phyloP scores from a whole-genome alignment of 768 basidiomycete genomes.

The Hygrocybe coccinea region DNA sequence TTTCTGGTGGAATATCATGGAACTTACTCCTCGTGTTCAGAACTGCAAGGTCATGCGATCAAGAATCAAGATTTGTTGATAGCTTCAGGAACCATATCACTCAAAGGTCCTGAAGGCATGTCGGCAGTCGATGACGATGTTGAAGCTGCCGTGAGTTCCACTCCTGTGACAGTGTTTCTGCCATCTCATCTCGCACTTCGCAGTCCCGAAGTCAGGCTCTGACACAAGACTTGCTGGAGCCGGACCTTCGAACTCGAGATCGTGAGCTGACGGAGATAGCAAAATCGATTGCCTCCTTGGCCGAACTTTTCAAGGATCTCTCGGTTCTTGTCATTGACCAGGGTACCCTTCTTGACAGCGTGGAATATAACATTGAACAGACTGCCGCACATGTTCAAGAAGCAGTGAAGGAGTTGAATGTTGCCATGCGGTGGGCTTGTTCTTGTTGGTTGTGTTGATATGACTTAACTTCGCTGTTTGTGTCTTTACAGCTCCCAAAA shows the following conservation, averaged over 20 bases:
- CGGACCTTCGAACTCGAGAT: constrained; percentile 43
- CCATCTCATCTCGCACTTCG: constrained; percentile 14
- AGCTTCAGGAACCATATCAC: constrained; percentile 80
- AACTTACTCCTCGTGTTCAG: constrained; percentile 38
- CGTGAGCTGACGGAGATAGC: constrained; percentile 87
- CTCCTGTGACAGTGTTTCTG: constrained; percentile 13
- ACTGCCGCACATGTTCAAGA: constrained; percentile 77
- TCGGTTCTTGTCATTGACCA: constrained; percentile 94
- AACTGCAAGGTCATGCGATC: constrained; percentile 94
- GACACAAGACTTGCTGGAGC: constrained; percentile 37
- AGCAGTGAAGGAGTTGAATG: constrained; percentile 77
- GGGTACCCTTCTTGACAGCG: constrained; percentile 90
- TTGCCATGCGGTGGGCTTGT: constrained; percentile 68
- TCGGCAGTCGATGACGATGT: constrained; percentile 89
- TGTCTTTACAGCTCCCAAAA: constrained; percentile 73
- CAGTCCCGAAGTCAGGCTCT: constrained; percentile 32
- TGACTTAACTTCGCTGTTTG: constrained; percentile 4
- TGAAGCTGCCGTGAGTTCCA: constrained; percentile 66
- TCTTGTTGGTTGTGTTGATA: constrained; percentile 5
- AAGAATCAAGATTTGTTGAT: constrained; percentile 93
- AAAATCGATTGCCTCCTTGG: constrained; percentile 82
- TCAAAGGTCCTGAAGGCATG: constrained; percentile 77
- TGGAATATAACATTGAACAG: constrained; percentile 97
- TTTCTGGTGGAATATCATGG: constrained; percentile 17
- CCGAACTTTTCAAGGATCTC: constrained; percentile 95